A percentile compares a stretch with the other conserved stretches of the same genome.
Evolutionary conservation across 2,329 filamentous ascomycete species (phyloP).

Genomic region (Claviceps capensis): DNA sequence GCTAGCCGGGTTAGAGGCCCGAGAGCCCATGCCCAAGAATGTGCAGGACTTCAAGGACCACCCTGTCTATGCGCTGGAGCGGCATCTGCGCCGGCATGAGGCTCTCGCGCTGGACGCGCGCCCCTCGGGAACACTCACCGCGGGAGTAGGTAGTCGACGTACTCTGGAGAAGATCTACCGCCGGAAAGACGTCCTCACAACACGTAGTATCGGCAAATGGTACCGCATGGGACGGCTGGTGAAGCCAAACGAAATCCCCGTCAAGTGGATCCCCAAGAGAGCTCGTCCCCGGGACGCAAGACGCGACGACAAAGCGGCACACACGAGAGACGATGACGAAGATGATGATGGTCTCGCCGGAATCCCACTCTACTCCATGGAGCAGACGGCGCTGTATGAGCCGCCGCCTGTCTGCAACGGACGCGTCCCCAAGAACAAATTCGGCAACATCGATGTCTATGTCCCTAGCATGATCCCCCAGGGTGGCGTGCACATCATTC

Average conservation of each 20-base stretch:
- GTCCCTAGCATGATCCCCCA: conserved; percentile 80
- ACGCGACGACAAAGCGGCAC: conserved; percentile 11
- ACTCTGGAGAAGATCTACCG: conserved; percentile 68
- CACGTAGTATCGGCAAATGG: conserved; percentile 77
- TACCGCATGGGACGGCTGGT: conserved; percentile 76
- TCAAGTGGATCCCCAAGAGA: conserved; percentile 54
- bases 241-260: conserved; percentile 62
- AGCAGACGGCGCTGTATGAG: conserved; percentile 59
- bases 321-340: conserved; percentile 9
- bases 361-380: conserved; percentile 44
- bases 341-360: conserved; percentile 23
- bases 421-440: conserved; percentile 75
- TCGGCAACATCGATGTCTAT: conserved; percentile 87
- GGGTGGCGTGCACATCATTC: conserved; percentile 60
- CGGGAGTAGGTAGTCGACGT: conserved; percentile 46
- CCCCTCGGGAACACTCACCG: conserved; percentile 63
- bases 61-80: conserved; percentile 68
- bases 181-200: conserved; percentile 63
- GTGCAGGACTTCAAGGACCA: conserved; percentile 81
- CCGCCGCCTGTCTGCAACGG: conserved; percentile 66
- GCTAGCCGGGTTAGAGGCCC: conserved; percentile 53
- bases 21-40: conserved; percentile 76
- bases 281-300: conserved; percentile 17
- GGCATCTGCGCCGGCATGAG: conserved; percentile 73
- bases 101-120: conserved; percentile 59